Base-by-base conservation (phyloP, 75 land plant genomes). In the Picea sitchensis region DNA sequence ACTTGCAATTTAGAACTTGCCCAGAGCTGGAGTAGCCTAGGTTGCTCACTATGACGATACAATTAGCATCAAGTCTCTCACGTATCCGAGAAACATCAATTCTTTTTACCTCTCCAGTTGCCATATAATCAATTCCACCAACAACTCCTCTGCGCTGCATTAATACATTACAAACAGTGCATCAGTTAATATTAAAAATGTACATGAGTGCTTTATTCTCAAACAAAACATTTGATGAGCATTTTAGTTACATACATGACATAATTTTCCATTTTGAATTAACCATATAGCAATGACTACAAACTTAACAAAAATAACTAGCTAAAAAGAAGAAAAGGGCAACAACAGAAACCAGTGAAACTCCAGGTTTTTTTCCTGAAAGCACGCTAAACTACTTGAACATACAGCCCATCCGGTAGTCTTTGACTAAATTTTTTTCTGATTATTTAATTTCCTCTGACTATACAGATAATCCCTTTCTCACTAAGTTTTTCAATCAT, bases 1-100 rank as follows among this genome's bases (percentile, higher is more conserved):
- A 98, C 99, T 98, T 98, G 98, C 99, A 98, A 80, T 98, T 98
- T 71, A 98, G 65, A 71, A 95, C 98, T 85, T 98, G 93, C 82
- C 99, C 99, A 81, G 98, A 84, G 62, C 96, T 93, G 74, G 98
- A 95, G 82, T 88, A 95, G 9, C 99, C 98, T 63, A 98, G 81
- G 79, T 98, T 98, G 88, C 90, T 90, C 38, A 98, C 80, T 67
- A 98, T 77, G 5, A 95, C 98, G 61, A 98, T 88, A 83, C 98
- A 93, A 78, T 91, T 92, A 76, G 72, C 85, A 56, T 93, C 94
- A 58, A 98, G 91, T 76, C 93, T 89, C 79, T 95, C 94, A 59
- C 88, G 81, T 76, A 98, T 95, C 36, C 89, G 93, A 72, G 83
- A 69, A 76, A 93, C 91, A 82, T 95, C 92, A 73, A 95, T 82